phyloP scores from a whole-genome alignment of 768 basidiomycete genomes.

The Coprinellus micaceus region DNA sequence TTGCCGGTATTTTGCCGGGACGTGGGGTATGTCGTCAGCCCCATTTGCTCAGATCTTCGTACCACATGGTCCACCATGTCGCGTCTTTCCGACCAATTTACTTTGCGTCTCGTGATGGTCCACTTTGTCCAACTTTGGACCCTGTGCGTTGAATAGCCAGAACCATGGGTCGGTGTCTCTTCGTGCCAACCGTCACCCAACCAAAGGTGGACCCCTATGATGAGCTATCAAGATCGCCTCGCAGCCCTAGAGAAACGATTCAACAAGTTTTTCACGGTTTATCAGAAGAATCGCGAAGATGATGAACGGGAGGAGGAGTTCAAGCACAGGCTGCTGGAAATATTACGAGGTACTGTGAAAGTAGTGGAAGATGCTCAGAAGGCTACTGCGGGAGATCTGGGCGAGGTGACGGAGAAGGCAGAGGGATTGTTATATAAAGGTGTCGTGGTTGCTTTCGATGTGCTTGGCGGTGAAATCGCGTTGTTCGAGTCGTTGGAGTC shows the following conservation, averaged over 20 bases:
- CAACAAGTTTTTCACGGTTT: background rate
- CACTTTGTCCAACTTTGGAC: no score
- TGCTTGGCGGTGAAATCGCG: background rate
- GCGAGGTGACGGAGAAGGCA: background rate
- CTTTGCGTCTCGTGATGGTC: no score
- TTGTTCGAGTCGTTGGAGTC: background rate
- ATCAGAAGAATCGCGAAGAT: conserved; percentile 1
- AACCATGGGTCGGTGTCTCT: background rate
- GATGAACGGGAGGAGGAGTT: background rate
- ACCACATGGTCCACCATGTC: no score
- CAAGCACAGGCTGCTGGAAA: background rate
- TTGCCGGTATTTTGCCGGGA: no score
- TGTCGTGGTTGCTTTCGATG: conserved; percentile 57
- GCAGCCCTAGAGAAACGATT: conserved; percentile 2
- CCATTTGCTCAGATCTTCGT: no score
- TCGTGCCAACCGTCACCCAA: no score
- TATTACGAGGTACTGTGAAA: background rate
- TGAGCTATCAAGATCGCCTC: background rate
- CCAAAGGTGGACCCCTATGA: no score
- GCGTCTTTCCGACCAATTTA: no score
- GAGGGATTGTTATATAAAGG: conserved; percentile 19
- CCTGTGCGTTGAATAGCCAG: background rate
- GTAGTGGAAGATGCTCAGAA: conserved; percentile 2
- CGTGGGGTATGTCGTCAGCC: no score
- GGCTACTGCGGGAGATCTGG: background rate